A percentile compares a stretch with the other conserved stretches of the same genome.
These are phyloP conservation scores for Platanus orientalis DNA, from an alignment of 164 flowering plant genomes.

Conservation along the genomic window DNA sequence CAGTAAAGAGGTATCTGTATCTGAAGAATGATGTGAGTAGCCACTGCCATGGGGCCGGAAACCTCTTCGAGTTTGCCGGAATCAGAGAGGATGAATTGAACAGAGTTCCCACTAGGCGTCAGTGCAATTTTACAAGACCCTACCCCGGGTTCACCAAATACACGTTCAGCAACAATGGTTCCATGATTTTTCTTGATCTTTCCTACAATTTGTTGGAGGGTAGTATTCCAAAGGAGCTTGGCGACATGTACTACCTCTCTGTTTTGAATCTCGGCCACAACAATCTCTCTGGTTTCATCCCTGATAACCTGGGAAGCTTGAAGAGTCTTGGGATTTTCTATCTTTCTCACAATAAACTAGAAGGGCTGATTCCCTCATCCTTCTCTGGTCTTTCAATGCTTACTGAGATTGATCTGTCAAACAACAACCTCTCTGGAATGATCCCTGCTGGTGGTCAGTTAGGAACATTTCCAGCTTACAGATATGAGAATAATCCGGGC, in stretches of 20 bases:
- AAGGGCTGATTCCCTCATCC: constrained; percentile 65
- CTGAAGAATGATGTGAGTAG: constrained; percentile 72
- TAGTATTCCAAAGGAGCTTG: constrained; percentile 73
- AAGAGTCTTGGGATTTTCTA: constrained; percentile 63
- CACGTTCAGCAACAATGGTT: constrained; percentile 77
- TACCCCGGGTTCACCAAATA: constrained; percentile 59
- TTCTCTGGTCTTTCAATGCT: constrained; percentile 51
- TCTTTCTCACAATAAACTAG: constrained; percentile 63
- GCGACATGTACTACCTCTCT: constrained; percentile 56
- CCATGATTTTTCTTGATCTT: constrained; percentile 86
- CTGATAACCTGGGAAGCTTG: constrained; percentile 58
- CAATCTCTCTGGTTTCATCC: constrained; percentile 67
- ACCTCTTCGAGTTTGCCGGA: constrained; percentile 82
- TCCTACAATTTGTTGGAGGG: constrained; percentile 71
- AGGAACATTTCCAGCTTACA: constrained; percentile 49
- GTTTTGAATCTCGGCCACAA: constrained; percentile 87
- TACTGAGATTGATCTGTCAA: constrained; percentile 67
- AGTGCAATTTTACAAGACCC: constrained; percentile 72
- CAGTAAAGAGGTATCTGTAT: constrained; percentile 70
- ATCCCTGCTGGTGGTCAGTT: constrained; percentile 79
- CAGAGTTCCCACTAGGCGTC: constrained; percentile 53
- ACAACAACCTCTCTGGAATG: constrained; percentile 63
- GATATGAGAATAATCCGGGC: constrained; percentile 66
- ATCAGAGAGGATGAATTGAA: constrained; percentile 53
- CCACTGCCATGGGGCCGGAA: constrained; percentile 88